Conservation (phyloP, 768 basidiomycete genomes). For the Amanita molliuscula region DNA sequence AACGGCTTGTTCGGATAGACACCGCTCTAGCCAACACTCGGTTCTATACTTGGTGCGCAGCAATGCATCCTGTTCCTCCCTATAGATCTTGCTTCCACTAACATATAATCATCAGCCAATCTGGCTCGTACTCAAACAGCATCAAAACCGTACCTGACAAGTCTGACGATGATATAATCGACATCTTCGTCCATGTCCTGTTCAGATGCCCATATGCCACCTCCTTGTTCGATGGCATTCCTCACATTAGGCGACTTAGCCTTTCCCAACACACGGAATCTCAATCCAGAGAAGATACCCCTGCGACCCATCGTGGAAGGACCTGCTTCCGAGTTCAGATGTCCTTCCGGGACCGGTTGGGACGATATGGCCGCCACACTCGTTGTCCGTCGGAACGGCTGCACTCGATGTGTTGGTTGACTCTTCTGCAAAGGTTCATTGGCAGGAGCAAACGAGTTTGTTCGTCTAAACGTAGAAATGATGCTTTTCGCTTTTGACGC, state of each 20-base stretch:
- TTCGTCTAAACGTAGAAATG: conserved; percentile 50
- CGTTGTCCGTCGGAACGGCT: conserved; percentile 36
- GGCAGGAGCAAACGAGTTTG: conserved; percentile 52
- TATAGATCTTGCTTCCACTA: conserved; percentile 65
- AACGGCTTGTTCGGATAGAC: conserved; percentile 66
- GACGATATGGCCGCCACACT: conserved; percentile 17
- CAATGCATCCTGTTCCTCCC: conserved; percentile 37
- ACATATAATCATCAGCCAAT: conserved; percentile 4
- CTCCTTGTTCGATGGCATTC: conserved; percentile 46
- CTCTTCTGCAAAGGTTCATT: conserved; percentile 11
- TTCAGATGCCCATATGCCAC: conserved; percentile 41
- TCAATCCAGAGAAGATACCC: conserved; percentile 43
- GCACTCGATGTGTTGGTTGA: conserved; percentile 17
- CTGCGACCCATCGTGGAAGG: conserved; percentile 8
- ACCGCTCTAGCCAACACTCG: conserved; percentile 91
- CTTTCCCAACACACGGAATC: conserved; percentile 57
- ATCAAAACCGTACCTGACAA: conserved; percentile 48
- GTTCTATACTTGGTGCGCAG: conserved; percentile 60
- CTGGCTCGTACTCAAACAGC: background rate
- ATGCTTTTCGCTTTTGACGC: conserved; percentile 22
- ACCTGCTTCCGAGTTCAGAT: conserved; percentile 1
- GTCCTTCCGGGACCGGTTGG: background rate
- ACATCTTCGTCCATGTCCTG: conserved; percentile 35
- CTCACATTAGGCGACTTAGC: conserved; percentile 49
- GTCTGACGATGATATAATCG: conserved; percentile 59